Conservation (phyloP, 805 yeast species). For the Wickerhamiella dianesei region DNA sequence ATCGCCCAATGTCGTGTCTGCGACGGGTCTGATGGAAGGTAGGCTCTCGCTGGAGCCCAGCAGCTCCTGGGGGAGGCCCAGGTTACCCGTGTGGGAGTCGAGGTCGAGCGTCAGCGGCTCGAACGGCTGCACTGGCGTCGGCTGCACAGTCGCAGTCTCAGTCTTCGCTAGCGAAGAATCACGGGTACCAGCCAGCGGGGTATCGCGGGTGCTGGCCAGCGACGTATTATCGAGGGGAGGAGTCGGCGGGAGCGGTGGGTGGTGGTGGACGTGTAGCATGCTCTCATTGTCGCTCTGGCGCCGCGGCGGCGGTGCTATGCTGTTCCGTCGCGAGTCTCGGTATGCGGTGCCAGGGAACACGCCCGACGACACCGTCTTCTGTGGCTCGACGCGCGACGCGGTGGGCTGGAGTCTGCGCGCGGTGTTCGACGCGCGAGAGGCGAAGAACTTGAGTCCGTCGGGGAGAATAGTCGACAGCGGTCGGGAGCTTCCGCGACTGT, state of each 20-base stretch:
- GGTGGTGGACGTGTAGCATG: not conserved
- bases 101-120: not conserved
- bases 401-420: not conserved
- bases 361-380: not conserved
- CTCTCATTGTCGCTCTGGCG: not conserved
- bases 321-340: not conserved
- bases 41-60: not conserved
- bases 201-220: too few relatives aligned
- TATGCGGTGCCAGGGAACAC: not conserved
- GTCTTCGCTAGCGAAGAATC: too few relatives aligned
- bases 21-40: not conserved
- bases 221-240: not conserved
- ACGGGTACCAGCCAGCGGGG: too few relatives aligned
- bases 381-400: not conserved
- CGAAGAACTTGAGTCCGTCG: constrained; percentile 12
- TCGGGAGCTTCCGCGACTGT: constrained; percentile 13
- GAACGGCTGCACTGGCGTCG: not conserved
- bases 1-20: not conserved
- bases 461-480: constrained; percentile 15
- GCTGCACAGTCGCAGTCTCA: not conserved
- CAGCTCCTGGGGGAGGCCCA: not conserved
- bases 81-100: not conserved
- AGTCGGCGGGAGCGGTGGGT: not conserved
- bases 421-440: constrained; percentile 1
- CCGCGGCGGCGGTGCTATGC: not conserved